phyloP scores from a whole-genome alignment of 2,329 filamentous ascomycete genomes.

The Penicillium sp. region DNA sequence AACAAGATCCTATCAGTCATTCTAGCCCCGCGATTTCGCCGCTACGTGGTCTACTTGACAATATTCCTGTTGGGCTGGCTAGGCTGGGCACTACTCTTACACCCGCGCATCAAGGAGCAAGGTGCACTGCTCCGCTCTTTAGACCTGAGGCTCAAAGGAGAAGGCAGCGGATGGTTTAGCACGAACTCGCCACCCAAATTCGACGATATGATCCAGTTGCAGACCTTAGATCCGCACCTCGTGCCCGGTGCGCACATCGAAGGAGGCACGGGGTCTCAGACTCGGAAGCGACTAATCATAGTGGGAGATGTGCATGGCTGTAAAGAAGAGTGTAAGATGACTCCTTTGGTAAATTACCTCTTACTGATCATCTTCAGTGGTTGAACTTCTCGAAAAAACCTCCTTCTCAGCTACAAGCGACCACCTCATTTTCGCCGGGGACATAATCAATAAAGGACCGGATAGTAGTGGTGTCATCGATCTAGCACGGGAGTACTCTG shows the following conservation, averaged over 20 bases:
- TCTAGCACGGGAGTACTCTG: slow-evolving; percentile 64
- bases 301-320: slow-evolving; percentile 94
- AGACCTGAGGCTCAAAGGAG: slow-evolving; percentile 25
- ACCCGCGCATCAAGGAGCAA: slow-evolving; percentile 31
- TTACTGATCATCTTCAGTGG: slow-evolving; percentile 33
- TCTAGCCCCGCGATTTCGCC: slow-evolving; percentile 39
- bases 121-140: slow-evolving; percentile 27
- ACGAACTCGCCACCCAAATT: slow-evolving; percentile 46
- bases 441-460: slow-evolving; percentile 81
- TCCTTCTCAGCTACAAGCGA: slow-evolving; percentile 58
- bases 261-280: slow-evolving; percentile 14
- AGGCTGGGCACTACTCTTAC: slow-evolving; percentile 32
- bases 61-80: slow-evolving; percentile 29
- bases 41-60: slow-evolving; percentile 35
- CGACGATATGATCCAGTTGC: slow-evolving; percentile 47
- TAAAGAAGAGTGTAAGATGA: slow-evolving; percentile 54
- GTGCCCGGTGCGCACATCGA: slow-evolving; percentile 35
- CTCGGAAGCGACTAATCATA: slow-evolving; percentile 61
- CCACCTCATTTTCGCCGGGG: slow-evolving; percentile 69
- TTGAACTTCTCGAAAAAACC: slow-evolving; percentile 60
- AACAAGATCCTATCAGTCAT: slow-evolving; percentile 30
- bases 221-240: slow-evolving; percentile 44
- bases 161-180: slow-evolving; percentile 41
- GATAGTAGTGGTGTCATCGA: slow-evolving; percentile 73
- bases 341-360: not conserved